Evolutionary conservation across 2,329 filamentous ascomycete species (phyloP), one percentile per base, ranked within the genome.

Genomic region (Penicillium sp.): DNA sequence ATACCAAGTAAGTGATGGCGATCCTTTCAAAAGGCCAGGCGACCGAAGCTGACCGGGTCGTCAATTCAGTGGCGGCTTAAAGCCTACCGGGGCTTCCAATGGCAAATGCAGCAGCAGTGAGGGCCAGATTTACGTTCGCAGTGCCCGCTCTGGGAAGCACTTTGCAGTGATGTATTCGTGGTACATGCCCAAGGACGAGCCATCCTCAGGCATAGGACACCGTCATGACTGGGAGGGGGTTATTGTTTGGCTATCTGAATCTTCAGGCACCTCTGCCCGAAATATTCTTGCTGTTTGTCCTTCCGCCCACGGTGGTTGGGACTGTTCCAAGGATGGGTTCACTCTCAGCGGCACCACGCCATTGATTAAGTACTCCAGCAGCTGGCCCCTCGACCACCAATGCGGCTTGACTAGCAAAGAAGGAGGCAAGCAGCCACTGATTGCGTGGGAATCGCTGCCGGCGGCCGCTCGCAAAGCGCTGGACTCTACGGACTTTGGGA

Each of bases 141-240:
- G 67, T 2, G 63, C 55, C 3, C 63, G 64, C 5, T 74, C 71
- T 54, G 70, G 71, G 25, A 65, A 62, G 45, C 58, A 66, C 32
- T 76, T 70, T 55, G 77, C 66, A 6, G 64, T 80, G 32, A 76
- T 80, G 71, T 80, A 79, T 55, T 64, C 71, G 3, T 80, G 76
- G 76, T 75, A 75, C 58, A 70, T 73, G 60, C 71, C 73, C 35
- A 79, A 77, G 47, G 75, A 78, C 59, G 64, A 64, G 26, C 73
- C 73, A 1, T 67, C 66, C 0, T 49, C 61, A 3, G 73, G 69
- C 0, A 59, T 76, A 3, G 77, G 76, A 7, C 77, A 80, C 54
- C 72, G 76, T 18, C 74, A 80, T 60, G 77, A 80, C 56, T 80
- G 77, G 77, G 77, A 80, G 54, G 74, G 73, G n/a, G 66, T 73